Percentiles rank a stretch among this genome's conserved stretches.
Conservation (phyloP, 768 basidiomycete genomes). For the Leccinum longicurvipes region DNA sequence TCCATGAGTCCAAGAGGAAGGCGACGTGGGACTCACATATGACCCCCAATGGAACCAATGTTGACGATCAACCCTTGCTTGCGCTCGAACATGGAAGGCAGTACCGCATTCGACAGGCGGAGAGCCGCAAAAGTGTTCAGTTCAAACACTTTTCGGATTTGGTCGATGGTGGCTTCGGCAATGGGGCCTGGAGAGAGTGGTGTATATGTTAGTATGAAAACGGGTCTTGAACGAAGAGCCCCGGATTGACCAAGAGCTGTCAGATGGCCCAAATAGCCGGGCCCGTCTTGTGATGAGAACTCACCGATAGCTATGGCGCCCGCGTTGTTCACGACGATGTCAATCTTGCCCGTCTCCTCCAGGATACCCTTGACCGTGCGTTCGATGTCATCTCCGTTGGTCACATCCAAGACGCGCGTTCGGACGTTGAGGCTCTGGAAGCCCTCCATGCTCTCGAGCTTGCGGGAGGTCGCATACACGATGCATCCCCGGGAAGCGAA, state of each 20-base stretch:
- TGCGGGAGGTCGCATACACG: too few relatives aligned
- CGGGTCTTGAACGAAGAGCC: too few relatives aligned
- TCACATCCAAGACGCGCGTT: conserved; percentile 55
- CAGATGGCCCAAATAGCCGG: too few relatives aligned
- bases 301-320: conserved; percentile 48
- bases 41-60: conserved; percentile 55
- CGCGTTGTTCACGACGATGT: conserved; percentile 78
- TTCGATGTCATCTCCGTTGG: too few relatives aligned
- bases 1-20: too few relatives aligned
- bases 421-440: conserved; percentile 46
- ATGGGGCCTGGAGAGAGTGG: conserved; percentile 32
- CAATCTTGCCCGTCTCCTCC: conserved; percentile 56
- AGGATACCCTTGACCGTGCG: conserved; percentile 52
- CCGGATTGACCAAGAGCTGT: too few relatives aligned
- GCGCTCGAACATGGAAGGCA: too few relatives aligned
- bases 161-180: conserved; percentile 54
- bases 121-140: conserved; percentile 62
- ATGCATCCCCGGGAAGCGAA: conserved; percentile 65
- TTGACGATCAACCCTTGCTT: too few relatives aligned
- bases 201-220: neutral
- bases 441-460: conserved; percentile 58
- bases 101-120: conserved; percentile 55
- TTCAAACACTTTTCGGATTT: conserved; percentile 54
- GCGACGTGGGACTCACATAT: conserved; percentile 41
- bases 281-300: conserved; percentile 14